Base-by-base conservation (phyloP, 148 eudicot species). In the Rhododendron mucronatum region DNA sequence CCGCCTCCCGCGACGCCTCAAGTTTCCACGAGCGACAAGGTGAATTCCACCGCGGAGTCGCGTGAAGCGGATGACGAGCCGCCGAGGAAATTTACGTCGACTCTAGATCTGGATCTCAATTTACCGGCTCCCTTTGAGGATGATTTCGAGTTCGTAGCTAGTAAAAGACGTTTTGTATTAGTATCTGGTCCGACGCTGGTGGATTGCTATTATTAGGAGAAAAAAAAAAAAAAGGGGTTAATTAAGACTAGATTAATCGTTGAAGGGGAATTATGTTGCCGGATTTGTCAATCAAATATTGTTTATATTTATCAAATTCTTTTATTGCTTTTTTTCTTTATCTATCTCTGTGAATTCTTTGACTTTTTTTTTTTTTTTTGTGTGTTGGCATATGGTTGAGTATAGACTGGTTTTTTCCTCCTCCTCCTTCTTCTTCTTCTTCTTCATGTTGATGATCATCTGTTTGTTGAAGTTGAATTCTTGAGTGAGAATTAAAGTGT, bases 41-140 rank as follows among this genome's bases (percentile, higher is more conserved):
- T 45, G 15, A 65, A 21, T 8, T 0, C 44, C 18, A 8, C 45
- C 45, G 45, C 8, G 0, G 44, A 33, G 35, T 39, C 26, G 28
- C 5, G 28, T 4, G 9, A 61, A 50, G 86, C 53, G 18, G 20
- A 13, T 21, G 59, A 12, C 4, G 86, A 88, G 57, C 78, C 81
- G 50, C 78, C 83, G 1, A 86, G 85, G 69, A 87, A 87, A 65
- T 53, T 89, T 23, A 84, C 91, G 7, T 41, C 7, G 37, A 18
- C 61, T 18, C 61, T 55, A 0, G 57, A 90, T 1, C 87, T 96
- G 87, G 99, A 96, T 93, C 96, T 96, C 23, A 95, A 96, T 53
- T 91, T 95, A 20, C 99, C 99, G 78, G 96, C 99, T 23, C 94
- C 97, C 1, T 89, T 94, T 1, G 89, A 87, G 50, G 96, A 95